Conservation (phyloP, 495 filamentous ascomycete genomes). For the Penicillium roqueforti region DNA sequence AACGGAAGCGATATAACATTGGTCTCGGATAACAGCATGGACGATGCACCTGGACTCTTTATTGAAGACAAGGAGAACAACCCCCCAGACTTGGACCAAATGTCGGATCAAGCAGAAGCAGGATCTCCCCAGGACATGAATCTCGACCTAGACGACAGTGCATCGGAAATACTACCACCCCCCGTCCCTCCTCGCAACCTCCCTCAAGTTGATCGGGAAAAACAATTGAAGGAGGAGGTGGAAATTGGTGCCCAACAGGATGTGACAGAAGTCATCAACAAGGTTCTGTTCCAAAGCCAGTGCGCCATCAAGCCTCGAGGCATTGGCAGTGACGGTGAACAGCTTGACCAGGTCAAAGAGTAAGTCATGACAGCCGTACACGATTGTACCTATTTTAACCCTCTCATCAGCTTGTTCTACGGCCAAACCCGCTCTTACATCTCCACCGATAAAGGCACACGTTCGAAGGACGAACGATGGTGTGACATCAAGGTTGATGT, state of each 20-base stretch:
- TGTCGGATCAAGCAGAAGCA: conserved; percentile 10
- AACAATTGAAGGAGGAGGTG: conserved; percentile 49
- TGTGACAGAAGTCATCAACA: conserved; percentile 91
- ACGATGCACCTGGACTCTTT: conserved; percentile 21
- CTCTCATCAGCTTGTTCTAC: conserved; percentile 50
- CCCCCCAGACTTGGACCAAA: conserved; percentile 17
- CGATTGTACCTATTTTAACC: conserved; percentile 16
- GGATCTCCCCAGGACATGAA: conserved; percentile 7
- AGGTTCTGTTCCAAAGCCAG: conserved; percentile 83
- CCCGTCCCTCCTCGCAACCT: conserved; percentile 47
- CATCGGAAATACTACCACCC: conserved; percentile 29
- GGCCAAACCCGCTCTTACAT: conserved; percentile 54
- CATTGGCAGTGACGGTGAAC: conserved; percentile 62
- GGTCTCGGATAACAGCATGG: conserved; percentile 35
- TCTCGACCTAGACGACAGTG: background rate
- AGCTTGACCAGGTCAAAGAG: conserved; percentile 73
- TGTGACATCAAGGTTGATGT: conserved; percentile 62
- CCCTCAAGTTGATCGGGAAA: conserved; percentile 31
- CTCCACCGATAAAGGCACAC: conserved; percentile 36
- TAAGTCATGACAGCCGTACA: conserved; percentile 24
- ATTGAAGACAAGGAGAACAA: conserved; percentile 45
- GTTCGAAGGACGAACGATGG: conserved; percentile 55
- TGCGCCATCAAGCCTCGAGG: conserved; percentile 71
- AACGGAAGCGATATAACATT: conserved; percentile 51
- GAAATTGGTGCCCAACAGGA: conserved; percentile 75